A percentile compares a stretch with the other conserved stretches of the same genome.
These are phyloP conservation scores for Hamamelis virginiana DNA, from an alignment of 164 flowering plant genomes.

Conservation along the genomic window DNA sequence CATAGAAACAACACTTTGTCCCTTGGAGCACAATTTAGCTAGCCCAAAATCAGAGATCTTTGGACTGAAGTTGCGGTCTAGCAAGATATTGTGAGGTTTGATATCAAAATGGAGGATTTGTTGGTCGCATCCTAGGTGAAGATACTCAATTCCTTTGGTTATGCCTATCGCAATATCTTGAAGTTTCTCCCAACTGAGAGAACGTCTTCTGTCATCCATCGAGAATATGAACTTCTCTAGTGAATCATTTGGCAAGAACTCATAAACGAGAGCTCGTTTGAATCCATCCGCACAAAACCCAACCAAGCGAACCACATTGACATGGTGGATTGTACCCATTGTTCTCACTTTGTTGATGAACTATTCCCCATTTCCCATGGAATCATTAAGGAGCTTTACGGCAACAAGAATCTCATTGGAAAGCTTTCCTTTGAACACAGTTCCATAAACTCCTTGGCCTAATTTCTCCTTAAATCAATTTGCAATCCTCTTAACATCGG, in stretches of 20 bases:
- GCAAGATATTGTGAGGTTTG: slow-evolving; percentile 24
- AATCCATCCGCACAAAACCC: slow-evolving; percentile 37
- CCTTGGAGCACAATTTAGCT: slow-evolving; percentile 22
- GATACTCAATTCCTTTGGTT: slow-evolving; percentile 30
- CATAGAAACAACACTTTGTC: slow-evolving; percentile 20
- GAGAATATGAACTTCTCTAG: slow-evolving; percentile 23
- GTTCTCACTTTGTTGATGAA: slow-evolving; percentile 27
- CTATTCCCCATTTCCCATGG: slow-evolving; percentile 20
- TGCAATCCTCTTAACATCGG: slow-evolving; percentile 22
- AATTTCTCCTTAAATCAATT: slow-evolving; percentile 14
- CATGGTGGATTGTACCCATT: slow-evolving; percentile 27
- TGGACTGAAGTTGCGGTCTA: slow-evolving; percentile 26
- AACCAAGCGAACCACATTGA: slow-evolving; percentile 31
- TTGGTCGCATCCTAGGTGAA: slow-evolving; percentile 31
- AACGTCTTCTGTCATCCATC: not conserved
- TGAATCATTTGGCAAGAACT: slow-evolving; percentile 28
- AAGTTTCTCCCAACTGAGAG: slow-evolving; percentile 24
- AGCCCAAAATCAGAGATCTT: slow-evolving; percentile 31
- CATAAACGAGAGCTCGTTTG: slow-evolving; percentile 30
- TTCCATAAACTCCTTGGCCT: slow-evolving; percentile 25
- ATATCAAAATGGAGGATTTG: slow-evolving; percentile 28
- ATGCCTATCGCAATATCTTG: slow-evolving; percentile 26
- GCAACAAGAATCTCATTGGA: slow-evolving; percentile 21
- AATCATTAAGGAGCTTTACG: slow-evolving; percentile 20
- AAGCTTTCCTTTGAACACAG: slow-evolving; percentile 18